Base-by-base conservation (phyloP, 176 grass and related monocot genomes). In the Aegilops bicornis region DNA sequence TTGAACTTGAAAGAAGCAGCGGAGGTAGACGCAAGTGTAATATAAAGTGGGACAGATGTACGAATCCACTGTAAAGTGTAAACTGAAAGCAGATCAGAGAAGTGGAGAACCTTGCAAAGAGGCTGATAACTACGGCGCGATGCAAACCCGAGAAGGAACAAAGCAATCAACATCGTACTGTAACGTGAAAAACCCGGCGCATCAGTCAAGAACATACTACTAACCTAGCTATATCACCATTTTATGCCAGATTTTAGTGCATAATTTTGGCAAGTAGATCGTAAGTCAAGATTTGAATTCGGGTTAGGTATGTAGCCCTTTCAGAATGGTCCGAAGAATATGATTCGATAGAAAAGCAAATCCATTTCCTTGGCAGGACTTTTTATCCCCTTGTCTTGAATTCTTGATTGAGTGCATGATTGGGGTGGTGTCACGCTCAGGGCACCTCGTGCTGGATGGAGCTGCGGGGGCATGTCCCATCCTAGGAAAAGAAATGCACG, bases 381-480 rank as follows among this genome's bases (percentile, higher is more conserved):
- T 76, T 76, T 76, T 75, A 75, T 76, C 73, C 73, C 45, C 43
- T 75, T 30, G n/a, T 37, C 36, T 37, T 36, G 35, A 36, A 36
- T 36, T 73, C 45, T 50, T 50, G 23, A 75, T 75, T 76, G 73
- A 31, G 30, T 52, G 45, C 45, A 76, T 50, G 73, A 54, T 76
- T 76, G 73, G 45, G 15, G 45, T 75, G 42, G 3, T 15, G 29
- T 61, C 69, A 3, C 72, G 45, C 70, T 73, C 73, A 31, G 4
- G 45, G 50, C 29, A 6, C 73, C 73, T 54, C 30, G 73, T 1
- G 36, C 36, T 7, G 36, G 36, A 37, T 37, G 36, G 33, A 60
- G 35, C 59, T 59, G 56, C 56, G 56, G 56, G 85, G 45, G 68
- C 70, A 24, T 25, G 82, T 83, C 83, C 82, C 82, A 89, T 75